phyloP scores from a whole-genome alignment of 441 rosid species.

The Dalechampia spathulata region DNA sequence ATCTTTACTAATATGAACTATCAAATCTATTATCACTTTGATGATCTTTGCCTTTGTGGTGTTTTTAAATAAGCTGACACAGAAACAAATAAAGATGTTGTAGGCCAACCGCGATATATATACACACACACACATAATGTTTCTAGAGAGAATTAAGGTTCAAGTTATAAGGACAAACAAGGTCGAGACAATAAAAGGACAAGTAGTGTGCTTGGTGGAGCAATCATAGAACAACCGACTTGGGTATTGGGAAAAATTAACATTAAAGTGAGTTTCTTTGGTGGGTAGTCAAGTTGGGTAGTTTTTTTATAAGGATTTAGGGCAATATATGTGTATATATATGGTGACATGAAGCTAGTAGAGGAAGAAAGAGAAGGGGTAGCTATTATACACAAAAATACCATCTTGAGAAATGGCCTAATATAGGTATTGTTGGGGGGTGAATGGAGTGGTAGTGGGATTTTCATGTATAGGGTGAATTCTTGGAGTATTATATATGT shows the following conservation, averaged over 20 bases:
- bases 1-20: background rate
- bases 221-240: constrained; percentile 19
- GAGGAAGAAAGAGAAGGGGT: background rate
- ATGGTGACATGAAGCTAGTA: background rate
- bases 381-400: no score
- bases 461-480: no score
- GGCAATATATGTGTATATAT: no score
- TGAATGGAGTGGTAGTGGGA: background rate
- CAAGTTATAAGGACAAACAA: constrained; percentile 25
- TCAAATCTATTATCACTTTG: background rate
- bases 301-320: background rate
- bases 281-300: constrained; percentile 6
- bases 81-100: background rate
- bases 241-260: constrained; percentile 4
- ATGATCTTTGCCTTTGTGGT: background rate
- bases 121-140: constrained; percentile 5
- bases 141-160: constrained; percentile 20
- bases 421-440: background rate
- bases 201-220: constrained; percentile 18
- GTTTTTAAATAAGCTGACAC: constrained; percentile 1
- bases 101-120: background rate
- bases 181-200: constrained; percentile 22
- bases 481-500: background rate
- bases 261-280: constrained; percentile 6
- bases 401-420: constrained; percentile 25